Evolutionary conservation across 2,329 filamentous ascomycete genomes (phyloP), one percentile per base, ranked within the genome.

Genomic region (Ampelomyces quisqualis): DNA sequence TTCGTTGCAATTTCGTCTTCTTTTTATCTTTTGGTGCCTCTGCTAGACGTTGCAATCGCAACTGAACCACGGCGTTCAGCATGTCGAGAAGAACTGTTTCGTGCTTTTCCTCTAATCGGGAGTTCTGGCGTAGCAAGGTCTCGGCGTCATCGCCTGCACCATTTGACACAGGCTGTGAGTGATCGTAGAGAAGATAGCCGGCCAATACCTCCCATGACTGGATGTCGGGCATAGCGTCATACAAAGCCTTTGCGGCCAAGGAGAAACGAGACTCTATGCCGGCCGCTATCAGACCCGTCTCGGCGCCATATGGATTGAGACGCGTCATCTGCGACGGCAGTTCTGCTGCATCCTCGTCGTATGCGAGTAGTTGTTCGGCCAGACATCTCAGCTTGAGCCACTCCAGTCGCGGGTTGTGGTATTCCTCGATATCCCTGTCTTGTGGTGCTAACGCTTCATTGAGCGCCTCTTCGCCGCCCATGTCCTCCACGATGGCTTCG

Each of bases 351-450:
- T 88, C 83, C 5, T 78, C 75, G 62, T 96, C 89, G 59, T 96
- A 97, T 7, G 81, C 80, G 21, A 86, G 79, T 18, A 98, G 76
- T 8, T 87, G 85, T 66, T 95, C 89, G 2, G 86, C 88, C 10
- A 98, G 76, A 52, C 86, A 91, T 70, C 97, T 98, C 62, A 94
- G 81, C 62, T 88, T 89, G 57, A 97, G 80, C 93, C 93, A 98
- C 49, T 86, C 85, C 31, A 82, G 76, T 46, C 86, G 84, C 2
- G 90, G 88, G 2, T 82, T 81, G 38, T 87, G 83, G 47, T 82
- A 87, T 51, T 90, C 85, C 17, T 80, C 76, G 9, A 90, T 85
- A 11, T 86, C 83, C 11, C 87, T 80, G n/a, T 87, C 80, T 24
- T 79, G 77, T 1, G 80, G 80, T 7, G 82, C 80, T 41, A 95